Evolutionary conservation across 768 basidiomycete species (phyloP).

Genomic region (Calvatia gigantea): DNA sequence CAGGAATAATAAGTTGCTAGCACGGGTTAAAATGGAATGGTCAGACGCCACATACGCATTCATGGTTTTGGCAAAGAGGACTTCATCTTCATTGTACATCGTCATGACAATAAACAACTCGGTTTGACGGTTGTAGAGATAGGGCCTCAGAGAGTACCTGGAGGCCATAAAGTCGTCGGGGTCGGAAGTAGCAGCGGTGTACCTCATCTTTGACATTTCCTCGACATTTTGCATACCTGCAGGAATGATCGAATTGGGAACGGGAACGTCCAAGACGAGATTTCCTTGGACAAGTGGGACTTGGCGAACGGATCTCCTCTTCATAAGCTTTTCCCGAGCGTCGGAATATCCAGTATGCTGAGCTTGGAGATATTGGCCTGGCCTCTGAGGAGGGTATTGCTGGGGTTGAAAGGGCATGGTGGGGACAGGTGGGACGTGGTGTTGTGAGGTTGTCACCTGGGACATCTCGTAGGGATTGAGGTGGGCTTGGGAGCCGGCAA

Average conservation of each 20-base stretch:
- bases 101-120: slow-evolving; percentile 97
- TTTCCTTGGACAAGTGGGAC: slow-evolving; percentile 82
- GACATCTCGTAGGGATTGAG: slow-evolving; percentile 65
- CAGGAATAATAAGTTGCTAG: slow-evolving; percentile 13
- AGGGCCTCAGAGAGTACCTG: slow-evolving; percentile 77
- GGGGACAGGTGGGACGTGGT: slow-evolving; percentile 50
- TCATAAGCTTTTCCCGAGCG: slow-evolving; percentile 79
- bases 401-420: slow-evolving; percentile 43
- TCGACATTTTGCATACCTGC: slow-evolving; percentile 56
- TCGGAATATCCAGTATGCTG: slow-evolving; percentile 58
- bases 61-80: slow-evolving; percentile 77
- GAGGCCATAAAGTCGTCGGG: slow-evolving; percentile 82
- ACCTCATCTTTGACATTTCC: slow-evolving; percentile 82
- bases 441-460: slow-evolving; percentile 31
- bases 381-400: slow-evolving; percentile 62
- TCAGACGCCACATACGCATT: slow-evolving; percentile 55
- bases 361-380: slow-evolving; percentile 42
- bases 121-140: slow-evolving; percentile 74
- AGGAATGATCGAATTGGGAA: slow-evolving; percentile 78
- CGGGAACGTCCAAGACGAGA: slow-evolving; percentile 78
- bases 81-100: slow-evolving; percentile 93
- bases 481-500: slow-evolving; percentile 69
- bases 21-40: slow-evolving; percentile 1
- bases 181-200: slow-evolving; percentile 87
- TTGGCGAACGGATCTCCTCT: slow-evolving; percentile 72